Conservation (phyloP, 768 basidiomycete species). For the Podaxis sp. region DNA sequence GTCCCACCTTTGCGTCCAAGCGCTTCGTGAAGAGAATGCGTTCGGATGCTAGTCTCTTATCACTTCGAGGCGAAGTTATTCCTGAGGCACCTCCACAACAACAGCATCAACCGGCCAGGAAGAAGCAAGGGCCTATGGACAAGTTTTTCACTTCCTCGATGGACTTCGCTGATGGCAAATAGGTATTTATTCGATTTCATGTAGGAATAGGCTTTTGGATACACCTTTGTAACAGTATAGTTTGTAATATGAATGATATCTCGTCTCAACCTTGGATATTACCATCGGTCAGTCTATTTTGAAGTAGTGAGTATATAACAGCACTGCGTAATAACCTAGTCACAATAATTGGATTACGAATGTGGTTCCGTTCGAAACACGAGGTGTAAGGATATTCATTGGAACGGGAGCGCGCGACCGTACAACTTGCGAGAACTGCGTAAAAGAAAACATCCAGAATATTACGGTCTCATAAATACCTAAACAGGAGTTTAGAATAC, state of each 20-base stretch:
- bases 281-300: no score
- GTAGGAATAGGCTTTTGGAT: neutral
- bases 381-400: no score
- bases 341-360: no score
- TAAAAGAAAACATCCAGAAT: no score
- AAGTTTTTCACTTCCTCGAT: conserved; percentile 28
- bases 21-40: conserved; percentile 7
- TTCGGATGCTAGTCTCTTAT: conserved; percentile 11
- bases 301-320: no score
- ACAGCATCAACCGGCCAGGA: conserved; percentile 17
- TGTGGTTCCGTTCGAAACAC: no score
- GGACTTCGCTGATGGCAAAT: conserved; percentile 25
- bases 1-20: neutral
- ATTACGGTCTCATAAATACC: no score
- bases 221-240: neutral
- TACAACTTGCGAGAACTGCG: no score
- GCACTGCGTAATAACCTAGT: no score
- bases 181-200: neutral
- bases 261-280: neutral
- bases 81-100: conserved; percentile 13
- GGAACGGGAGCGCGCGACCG: no score
- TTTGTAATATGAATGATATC: neutral
- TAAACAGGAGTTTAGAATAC: neutral
- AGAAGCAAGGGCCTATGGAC: conserved; percentile 30
- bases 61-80: neutral